Base-by-base conservation (phyloP, 2,329 filamentous ascomycete genomes). In the Scortechinia acanthostroma region DNA sequence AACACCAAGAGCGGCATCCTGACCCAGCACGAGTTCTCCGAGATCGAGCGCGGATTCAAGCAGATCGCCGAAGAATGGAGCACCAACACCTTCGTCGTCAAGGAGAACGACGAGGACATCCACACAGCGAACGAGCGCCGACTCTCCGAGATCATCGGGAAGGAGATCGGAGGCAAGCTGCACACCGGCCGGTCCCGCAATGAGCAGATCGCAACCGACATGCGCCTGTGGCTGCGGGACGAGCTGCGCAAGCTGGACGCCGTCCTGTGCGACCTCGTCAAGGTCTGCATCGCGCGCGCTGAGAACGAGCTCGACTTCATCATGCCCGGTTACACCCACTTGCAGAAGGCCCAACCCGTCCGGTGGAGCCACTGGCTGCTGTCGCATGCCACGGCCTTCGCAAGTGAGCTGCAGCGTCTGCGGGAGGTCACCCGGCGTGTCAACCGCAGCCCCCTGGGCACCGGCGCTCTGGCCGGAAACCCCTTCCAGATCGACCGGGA, bases 291-390 rank as follows among this genome's bases (percentile, higher is more conserved):
- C 21, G 70, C 72, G 30, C 74, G 85, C 22, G 83, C 86, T 2
- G 80, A 86, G 67, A 65, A 69, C 19, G 84, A 89, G 55, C 80
- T 89, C 48, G 77, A 85, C 46, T 73, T 77, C 50, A 61, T 88
- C 52, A 88, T 90, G 80, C 85, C 85, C 1, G 83, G 83, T 3
- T 89, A 90, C 64, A 89, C 86, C 4, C 86, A 89, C 64, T 65
- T 89, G 42, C 86, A 90, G 63, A 79, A 83, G 46, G 85, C 84
- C 3, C 66, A 84, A 55, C 84, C 85, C 1, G 77, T 90, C 52
- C 71, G 84, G 49, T 89, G 83, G 83, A 80, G 75, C 45, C 85
- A 89, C 57, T 89, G 83, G 83, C 67, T 89, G 52, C 67, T 88
- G 50, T 80, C 77, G 40, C 82, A 88, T 57, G 82, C 74, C 19